These are phyloP conservation scores for Venturia aucupariae DNA, from an alignment of 2,329 filamentous ascomycete species.

Conservation along the genomic window DNA sequence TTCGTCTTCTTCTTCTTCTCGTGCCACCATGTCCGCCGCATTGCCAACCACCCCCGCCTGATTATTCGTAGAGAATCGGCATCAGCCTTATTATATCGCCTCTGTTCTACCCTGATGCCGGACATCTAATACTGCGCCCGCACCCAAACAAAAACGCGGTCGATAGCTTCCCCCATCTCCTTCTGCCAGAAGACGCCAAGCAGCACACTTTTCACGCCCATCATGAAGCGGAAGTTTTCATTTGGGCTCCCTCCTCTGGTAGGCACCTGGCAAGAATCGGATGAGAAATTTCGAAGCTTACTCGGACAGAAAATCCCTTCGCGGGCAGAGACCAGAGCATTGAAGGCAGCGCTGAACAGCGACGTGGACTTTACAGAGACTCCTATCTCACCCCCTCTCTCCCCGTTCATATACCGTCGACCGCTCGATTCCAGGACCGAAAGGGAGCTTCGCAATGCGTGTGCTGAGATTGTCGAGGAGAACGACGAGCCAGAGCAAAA, in stretches of 20 bases:
- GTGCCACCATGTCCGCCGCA: background rate
- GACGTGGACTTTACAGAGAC: constrained; percentile 19
- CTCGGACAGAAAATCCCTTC: constrained; percentile 24
- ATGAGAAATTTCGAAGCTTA: constrained; percentile 16
- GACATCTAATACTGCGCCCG: background rate
- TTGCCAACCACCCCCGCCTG: background rate
- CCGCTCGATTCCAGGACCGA: constrained; percentile 34
- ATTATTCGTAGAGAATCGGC: background rate
- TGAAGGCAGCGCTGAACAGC: constrained; percentile 16
- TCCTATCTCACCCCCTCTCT: constrained; percentile 27
- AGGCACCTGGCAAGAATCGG: background rate
- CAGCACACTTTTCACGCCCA: background rate
- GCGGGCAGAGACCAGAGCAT: constrained; percentile 24
- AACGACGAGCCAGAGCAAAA: constrained; percentile 26
- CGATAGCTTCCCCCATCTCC: background rate
- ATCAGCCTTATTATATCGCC: background rate
- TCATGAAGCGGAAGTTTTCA: constrained; percentile 36
- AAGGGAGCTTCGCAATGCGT: constrained; percentile 36
- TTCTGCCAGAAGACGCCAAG: background rate
- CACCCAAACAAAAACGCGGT: background rate
- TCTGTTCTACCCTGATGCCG: background rate
- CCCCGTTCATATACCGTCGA: constrained; percentile 35
- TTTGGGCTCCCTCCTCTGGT: constrained; percentile 30
- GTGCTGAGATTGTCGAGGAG: constrained; percentile 33
- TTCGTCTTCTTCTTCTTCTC: background rate